Base-by-base conservation (phyloP, 2,329 filamentous ascomycete species). In the Xylaria hypoxylon region DNA sequence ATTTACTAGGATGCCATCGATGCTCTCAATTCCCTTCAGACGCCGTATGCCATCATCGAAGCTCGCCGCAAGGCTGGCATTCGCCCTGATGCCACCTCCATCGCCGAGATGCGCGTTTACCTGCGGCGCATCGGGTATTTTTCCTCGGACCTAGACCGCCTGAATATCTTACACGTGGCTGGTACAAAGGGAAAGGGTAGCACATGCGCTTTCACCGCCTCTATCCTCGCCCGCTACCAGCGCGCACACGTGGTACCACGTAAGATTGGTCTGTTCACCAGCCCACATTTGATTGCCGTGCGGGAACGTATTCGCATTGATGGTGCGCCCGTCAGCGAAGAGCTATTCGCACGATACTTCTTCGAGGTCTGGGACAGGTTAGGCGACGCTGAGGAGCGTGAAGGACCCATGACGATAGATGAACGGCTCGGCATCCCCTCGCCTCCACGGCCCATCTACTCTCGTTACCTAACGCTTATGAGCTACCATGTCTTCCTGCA, bases 11-110 rank as follows among this genome's bases (percentile, higher is more conserved):
- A 96, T 78, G 96, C 95, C 53, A 89, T 98, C 69, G 84, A 89
- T 72, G 89, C 92, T 44, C 87, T 98, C 76, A 98, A 98, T 79
- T 91, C 92, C 50, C 88, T 98, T 57, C 96, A 99, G 79, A 93
- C 92, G 47, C 96, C 97, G 59, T 95, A 91, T 77, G 87, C 91
- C 55, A 86, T 93, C 58, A 87, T 97, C 19, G 89, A 97, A 77
- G 89, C 90, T 57, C 89, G 96, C 58, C 86, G 89, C 61, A 92
- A 92, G 77, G 91, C 90, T 19, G 92, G 93, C 22, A 82, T 89
- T 68, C 86, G 85, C 31, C 89, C 92, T 74, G 92, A 96, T 79
- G 84, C 88, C 66, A 83, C 84, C 62, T 83, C 92, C 8, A 89
- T 96, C 53, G 87, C 88, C 2, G 92, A 97, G 78, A 96, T 96